Evolutionary conservation across 108 stramenopile genomes (phyloP), one percentile per base, ranked within the genome.

Genomic region (Skeletonema grethae): DNA sequence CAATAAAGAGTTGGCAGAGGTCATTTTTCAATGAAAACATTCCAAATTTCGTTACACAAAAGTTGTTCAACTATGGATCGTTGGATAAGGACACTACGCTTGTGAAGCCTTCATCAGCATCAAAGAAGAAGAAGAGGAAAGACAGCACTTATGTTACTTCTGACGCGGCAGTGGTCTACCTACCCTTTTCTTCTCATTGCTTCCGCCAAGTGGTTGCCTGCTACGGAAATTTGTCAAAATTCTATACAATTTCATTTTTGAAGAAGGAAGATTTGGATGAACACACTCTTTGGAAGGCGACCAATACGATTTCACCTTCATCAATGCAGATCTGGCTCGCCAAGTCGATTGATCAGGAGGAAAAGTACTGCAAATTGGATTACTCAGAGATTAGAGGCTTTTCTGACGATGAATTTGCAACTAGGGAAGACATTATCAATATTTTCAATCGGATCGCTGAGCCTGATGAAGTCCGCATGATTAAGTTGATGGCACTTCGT

Each of bases 181-280:
- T 93, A 22, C 91, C 91, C 4, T 93, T 93, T 72, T 90, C 89
- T 61, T 80, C 85, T 7, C 89, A 93, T 65, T 87, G 87, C 32
- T 85, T 89, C 34, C 81, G 79, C 31, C 73, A 87, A 57, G 72
- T 93, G 22, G 77, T 87, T n/a, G 79, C 83, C 5, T 69, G 69
- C 63, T 77, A 69, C 16, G 53, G 78, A 24, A 66, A 35, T 6
- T 57, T 93, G 38, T 65, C 73, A 59, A 59, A 87, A 65, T 87
- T 82, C 46, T 93, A 84, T 53, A 77, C 83, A 24, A 86, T 93
- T 25, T 82, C 89, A 2, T 93, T 93, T 81, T 45, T 93, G 22
- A 38, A 82, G 20, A 87, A 90, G 41, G 53, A 69, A 35, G 80
- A 90, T 29, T 60, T 93, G 28, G 65, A 67, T 28, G 85, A 88